Evolutionary conservation across 2,329 filamentous ascomycete genomes (phyloP), one percentile per base, ranked within the genome.

Genomic region (Neophaeococcomyces mojaviensis): DNA sequence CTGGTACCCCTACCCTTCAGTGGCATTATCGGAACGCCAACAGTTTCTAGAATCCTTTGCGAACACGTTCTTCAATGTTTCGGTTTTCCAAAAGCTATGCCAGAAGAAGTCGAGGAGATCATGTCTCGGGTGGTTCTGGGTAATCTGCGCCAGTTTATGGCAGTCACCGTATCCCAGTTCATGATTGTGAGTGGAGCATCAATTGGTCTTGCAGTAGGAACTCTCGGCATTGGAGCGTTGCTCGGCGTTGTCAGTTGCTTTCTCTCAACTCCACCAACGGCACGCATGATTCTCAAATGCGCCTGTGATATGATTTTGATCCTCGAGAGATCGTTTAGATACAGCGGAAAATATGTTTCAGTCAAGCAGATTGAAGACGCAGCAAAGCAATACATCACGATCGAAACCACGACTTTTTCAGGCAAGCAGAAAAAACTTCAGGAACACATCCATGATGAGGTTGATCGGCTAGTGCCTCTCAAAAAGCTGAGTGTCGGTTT

Each of bases 281-380:
- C 59, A 31, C 49, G 60, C 24, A 55, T 64, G 41, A 52, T 64
- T 47, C 55, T 64, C 33, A 60, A 60, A 38, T 61, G 60, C 53
- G 54, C 61, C 6, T 59, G 55, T 46, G 61, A 64, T 33, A 53
- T 63, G 44, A 63, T 60, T 26, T 52, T 63, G 15, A 61, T 62
- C 30, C 54, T 64, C 13, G 57, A 58, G 28, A 50, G 57, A 35
- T 57, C 58, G 0, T 63, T 63, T 51, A 44, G 54, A 13, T 55
- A 56, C 33, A 46, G 48, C 13, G 52, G 52, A 12, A 55, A 52
- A 38, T 56, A 53, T 38, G 54, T 56, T 15, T 53, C 50, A 4
- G 46, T 48, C 28, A 56, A 55, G 36, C 54, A 56, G 43, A 56
- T 56, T 33, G 54, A 56, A 35, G 54, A 56, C 37, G 54, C 54